These are phyloP conservation scores for Dryadomyces quercus-mongolicae DNA, from an alignment of 2,329 filamentous ascomycete species.

Conservation along the genomic window DNA sequence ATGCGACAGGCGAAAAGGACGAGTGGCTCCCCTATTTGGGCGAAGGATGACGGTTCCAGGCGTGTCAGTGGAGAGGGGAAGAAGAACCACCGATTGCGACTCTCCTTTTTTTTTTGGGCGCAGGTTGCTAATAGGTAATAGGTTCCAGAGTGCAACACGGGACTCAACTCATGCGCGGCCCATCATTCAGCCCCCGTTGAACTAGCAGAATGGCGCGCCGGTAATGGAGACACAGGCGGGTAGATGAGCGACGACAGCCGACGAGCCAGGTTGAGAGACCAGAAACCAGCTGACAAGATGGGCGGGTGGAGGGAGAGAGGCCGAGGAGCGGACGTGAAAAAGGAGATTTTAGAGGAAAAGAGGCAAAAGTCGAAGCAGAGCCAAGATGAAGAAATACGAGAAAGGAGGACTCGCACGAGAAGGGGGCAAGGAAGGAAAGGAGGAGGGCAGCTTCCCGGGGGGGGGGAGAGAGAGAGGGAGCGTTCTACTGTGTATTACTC, in stretches of 20 bases:
- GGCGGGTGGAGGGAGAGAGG: neutral
- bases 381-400: neutral
- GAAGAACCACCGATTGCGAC: neutral
- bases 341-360: neutral
- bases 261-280: too few species aligned
- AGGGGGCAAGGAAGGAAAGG: neutral
- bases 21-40: neutral
- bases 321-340: neutral
- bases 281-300: neutral
- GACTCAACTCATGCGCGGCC: slow-evolving; percentile 4
- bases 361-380: neutral
- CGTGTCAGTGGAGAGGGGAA: neutral
- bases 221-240: neutral
- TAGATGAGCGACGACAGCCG: neutral
- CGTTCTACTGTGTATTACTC: neutral
- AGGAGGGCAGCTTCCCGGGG: neutral
- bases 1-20: neutral
- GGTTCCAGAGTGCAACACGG: slow-evolving; percentile 6
- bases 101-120: neutral
- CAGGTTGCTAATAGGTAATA: neutral
- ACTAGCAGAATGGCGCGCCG: neutral
- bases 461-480: neutral
- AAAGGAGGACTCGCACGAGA: neutral
- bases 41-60: neutral
- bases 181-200: slow-evolving; percentile 1